phyloP scores from a whole-genome alignment of 768 basidiomycete species.

The Clitopilus passeckerianus region DNA sequence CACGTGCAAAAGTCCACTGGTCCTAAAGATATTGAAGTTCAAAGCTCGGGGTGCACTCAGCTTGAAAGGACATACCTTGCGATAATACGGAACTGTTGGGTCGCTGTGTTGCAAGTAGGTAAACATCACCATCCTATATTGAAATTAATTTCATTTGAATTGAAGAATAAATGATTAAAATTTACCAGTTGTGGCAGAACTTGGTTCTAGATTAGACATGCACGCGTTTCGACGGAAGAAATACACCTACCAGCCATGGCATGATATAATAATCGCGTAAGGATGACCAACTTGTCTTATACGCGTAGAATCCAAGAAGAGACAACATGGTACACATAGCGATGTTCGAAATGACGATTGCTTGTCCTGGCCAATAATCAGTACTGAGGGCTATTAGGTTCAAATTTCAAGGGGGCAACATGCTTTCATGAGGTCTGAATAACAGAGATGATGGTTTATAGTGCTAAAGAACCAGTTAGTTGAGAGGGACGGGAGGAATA shows the following conservation, averaged over 20 bases:
- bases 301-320: slow-evolving; percentile 24
- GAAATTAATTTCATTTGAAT: background rate
- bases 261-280: slow-evolving; percentile 37
- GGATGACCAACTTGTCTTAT: slow-evolving; percentile 22
- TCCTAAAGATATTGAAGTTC: slow-evolving; percentile 17
- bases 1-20: slow-evolving; percentile 57
- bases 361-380: background rate
- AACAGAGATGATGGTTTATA: slow-evolving; percentile 37
- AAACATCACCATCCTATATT: slow-evolving; percentile 51
- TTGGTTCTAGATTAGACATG: slow-evolving; percentile 9
- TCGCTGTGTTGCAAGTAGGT: slow-evolving; percentile 62
- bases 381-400: background rate
- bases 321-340: slow-evolving; percentile 33
- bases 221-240: background rate
- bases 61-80: slow-evolving; percentile 22
- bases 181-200: slow-evolving; percentile 44
- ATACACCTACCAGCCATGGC: slow-evolving; percentile 47
- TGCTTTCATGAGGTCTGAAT: slow-evolving; percentile 42
- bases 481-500: background rate
- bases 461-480: slow-evolving; percentile 23
- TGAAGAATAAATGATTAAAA: background rate
- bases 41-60: background rate
- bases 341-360: slow-evolving; percentile 37
- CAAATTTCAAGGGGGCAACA: slow-evolving; percentile 13
- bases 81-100: slow-evolving; percentile 55